A percentile compares a stretch with the other conserved stretches of the same genome.
Evolutionary conservation across 2,329 filamentous ascomycete species (phyloP).

Genomic region (Chaetomium globosum): DNA sequence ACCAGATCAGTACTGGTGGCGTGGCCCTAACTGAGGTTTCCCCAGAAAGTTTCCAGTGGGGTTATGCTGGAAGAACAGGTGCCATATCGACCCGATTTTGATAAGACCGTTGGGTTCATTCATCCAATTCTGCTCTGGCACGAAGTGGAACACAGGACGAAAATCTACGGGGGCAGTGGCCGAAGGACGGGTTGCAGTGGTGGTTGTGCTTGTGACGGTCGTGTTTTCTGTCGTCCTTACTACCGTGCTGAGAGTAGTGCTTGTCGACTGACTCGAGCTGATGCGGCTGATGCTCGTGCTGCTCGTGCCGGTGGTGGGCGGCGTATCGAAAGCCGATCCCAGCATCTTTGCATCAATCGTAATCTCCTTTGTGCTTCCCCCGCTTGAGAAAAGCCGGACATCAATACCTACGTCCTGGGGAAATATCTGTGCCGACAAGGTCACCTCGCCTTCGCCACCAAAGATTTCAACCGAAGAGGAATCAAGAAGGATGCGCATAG

Average conservation of each 20-base stretch:
- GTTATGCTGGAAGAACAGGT: constrained; percentile 17
- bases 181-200: neutral
- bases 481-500: constrained; percentile 12
- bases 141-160: constrained; percentile 20
- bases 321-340: neutral
- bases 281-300: neutral
- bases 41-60: constrained; percentile 19
- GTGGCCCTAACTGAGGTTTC: constrained; percentile 13
- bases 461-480: constrained; percentile 20
- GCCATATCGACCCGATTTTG: constrained; percentile 16
- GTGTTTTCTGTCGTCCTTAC: neutral
- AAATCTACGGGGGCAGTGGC: constrained; percentile 13
- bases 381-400: constrained; percentile 9
- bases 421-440: constrained; percentile 18
- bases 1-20: constrained; percentile 17
- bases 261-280: constrained; percentile 1
- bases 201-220: neutral
- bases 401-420: constrained; percentile 13
- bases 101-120: constrained; percentile 18
- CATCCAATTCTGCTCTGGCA: constrained; percentile 18
- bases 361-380: constrained; percentile 14
- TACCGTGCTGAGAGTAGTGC: constrained; percentile 1
- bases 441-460: constrained; percentile 15
- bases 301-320: neutral
- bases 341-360: constrained; percentile 16